Percentiles rank a stretch among this genome's conserved stretches.
Conservation (phyloP, 202 grass and related monocot genomes). For the Setaria viridis region DNA sequence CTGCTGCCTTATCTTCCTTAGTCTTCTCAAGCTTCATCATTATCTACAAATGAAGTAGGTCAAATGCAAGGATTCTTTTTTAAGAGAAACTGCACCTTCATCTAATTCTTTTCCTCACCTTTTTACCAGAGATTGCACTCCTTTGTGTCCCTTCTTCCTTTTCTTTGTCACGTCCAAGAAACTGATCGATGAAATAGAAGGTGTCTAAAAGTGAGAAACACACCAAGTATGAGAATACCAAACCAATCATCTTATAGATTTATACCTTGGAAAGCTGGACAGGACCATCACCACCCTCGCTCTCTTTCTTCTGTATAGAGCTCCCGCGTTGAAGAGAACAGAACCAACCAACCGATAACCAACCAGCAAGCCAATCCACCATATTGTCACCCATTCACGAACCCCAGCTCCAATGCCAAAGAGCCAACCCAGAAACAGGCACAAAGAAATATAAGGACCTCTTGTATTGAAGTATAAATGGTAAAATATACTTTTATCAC, state of each 20-base stretch:
- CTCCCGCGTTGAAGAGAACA: slow-evolving; percentile 71
- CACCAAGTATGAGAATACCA: background rate
- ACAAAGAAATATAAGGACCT: slow-evolving; percentile 85
- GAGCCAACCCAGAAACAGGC: slow-evolving; percentile 97
- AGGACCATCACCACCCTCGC: slow-evolving; percentile 63
- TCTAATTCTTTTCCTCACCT: slow-evolving; percentile 53
- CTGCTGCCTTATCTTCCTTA: slow-evolving; percentile 92
- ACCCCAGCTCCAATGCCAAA: slow-evolving; percentile 98
- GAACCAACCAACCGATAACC: slow-evolving; percentile 63
- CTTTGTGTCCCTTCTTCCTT: slow-evolving; percentile 81
- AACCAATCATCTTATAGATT: background rate
- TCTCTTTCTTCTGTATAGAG: slow-evolving; percentile 84
- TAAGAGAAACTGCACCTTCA: background rate
- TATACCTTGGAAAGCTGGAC: slow-evolving; percentile 98
- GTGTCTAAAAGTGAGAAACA: background rate
- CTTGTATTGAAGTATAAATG: slow-evolving; percentile 31
- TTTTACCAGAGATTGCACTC: slow-evolving; percentile 98
- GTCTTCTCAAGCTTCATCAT: slow-evolving; percentile 94
- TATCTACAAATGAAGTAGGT: slow-evolving; percentile 67
- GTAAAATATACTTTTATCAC: background rate
- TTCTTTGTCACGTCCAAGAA: slow-evolving; percentile 83
- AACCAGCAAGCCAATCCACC: slow-evolving; percentile 72
- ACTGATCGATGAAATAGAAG: slow-evolving; percentile 53
- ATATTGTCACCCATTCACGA: slow-evolving; percentile 75
- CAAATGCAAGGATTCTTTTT: background rate